Base-by-base conservation (phyloP, 1,284 basidiomycete species). In the Leccinum pallidistipes region DNA sequence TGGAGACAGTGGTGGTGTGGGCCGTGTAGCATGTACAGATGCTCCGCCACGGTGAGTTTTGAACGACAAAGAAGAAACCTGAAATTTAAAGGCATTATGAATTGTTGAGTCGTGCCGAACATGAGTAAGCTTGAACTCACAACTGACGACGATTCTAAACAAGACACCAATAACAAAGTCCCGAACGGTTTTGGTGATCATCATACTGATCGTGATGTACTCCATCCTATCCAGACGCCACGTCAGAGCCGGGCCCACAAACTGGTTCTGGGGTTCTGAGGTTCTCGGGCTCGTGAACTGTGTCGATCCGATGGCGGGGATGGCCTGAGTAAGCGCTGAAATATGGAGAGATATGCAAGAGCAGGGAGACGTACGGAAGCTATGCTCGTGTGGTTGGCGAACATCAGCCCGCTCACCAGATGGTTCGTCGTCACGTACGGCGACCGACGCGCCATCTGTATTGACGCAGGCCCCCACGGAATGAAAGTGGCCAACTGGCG, bases 341-440 rank as follows among this genome's bases (percentile, higher is more conserved):
- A 34, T 34, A 34, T 34, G 32, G 21, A 10, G 14, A 29, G 8
- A 38, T 38, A 11, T 2, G 5, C 1, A 8, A 7, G n/a, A 8
- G 21, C 24, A 4, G 31, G 5, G 40, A 14, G 27, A 62, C 92
- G 61, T 67, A 96, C 94, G 40, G 93, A 94, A 36, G 94, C 94
- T 64, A 99, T 95, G 68, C 95, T 96, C 6, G 97, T 99, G 74
- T 99, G 97, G 71, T 99, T 99, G 12, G 97, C 97, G 58, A 99
- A 86, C 97, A 99, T 99, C 62, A 99, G 83, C 1, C 97, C 97
- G 74, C 93, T 98, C 61, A 98, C 97, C 27, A 95, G 88, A 75
- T 97, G 95, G 69, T 90, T 93, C 53, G 92, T 89, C 16, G 88
- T 84, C 60, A 97, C 83, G 74, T 95, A 97, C 10, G 94, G 96